Evolutionary conservation across 2,329 filamentous ascomycete genomes (phyloP).

Genomic region (Fusarium papillatum): DNA sequence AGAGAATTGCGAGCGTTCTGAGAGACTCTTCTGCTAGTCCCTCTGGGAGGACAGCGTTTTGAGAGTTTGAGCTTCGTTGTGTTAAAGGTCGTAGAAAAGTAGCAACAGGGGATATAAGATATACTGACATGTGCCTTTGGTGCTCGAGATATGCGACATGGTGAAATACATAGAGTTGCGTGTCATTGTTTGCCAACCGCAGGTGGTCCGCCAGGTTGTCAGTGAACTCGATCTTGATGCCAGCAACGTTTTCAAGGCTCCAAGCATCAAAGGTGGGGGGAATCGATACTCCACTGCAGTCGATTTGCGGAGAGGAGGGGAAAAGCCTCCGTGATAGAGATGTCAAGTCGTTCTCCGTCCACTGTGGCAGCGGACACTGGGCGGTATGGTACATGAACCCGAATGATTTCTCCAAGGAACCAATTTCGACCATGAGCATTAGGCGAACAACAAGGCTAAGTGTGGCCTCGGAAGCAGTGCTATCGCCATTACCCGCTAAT

Average conservation of each 20-base stretch:
- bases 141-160: neutral
- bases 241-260: neutral
- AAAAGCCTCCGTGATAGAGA: neutral
- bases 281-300: neutral
- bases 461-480: neutral
- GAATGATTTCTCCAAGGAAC: neutral
- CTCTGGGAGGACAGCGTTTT: neutral
- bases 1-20: neutral
- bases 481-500: neutral
- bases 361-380: neutral
- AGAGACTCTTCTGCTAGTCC: neutral
- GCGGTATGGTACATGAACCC: neutral
- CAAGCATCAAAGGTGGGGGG: neutral
- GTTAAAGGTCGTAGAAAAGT: neutral
- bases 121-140: neutral
- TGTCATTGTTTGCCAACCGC: neutral
- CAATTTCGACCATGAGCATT: neutral
- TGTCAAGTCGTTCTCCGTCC: neutral
- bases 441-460: neutral
- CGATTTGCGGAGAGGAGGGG: neutral
- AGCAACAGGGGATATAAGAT: neutral
- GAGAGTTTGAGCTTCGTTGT: neutral
- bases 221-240: neutral
- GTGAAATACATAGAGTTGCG: neutral
- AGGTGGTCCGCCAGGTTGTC: neutral